A percentile compares a stretch with the other conserved stretches of the same genome.
Evolutionary conservation across 257 asterid species (phyloP).

Genomic region (Orobanche coerulescens): DNA sequence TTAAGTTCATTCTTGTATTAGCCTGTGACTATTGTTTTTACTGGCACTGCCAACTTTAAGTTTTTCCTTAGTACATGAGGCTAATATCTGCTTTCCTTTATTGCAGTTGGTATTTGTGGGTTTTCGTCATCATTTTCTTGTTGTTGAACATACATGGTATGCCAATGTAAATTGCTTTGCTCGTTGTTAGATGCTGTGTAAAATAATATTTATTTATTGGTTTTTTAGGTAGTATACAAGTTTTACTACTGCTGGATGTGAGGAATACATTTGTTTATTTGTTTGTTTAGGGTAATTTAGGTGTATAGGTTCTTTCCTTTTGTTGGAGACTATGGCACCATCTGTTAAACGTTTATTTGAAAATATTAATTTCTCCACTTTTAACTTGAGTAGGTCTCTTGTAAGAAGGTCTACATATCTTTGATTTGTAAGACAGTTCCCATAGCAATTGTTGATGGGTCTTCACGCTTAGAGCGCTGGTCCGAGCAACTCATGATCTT

Average conservation of each 20-base stretch:
- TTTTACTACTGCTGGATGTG: not conserved
- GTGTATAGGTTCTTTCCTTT: not conserved
- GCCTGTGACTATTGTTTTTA: not conserved
- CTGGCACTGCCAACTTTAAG: not conserved
- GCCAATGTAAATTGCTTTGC: slow-evolving; percentile 21
- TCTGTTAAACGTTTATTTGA: not conserved
- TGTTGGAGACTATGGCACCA: not conserved
- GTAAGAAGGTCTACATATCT: no score
- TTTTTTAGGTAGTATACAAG: not conserved
- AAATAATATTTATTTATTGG: not conserved
- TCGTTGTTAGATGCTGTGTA: not conserved
- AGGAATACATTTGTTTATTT: not conserved
- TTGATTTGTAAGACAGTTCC: no score
- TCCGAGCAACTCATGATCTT: no score
- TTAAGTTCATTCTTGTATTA: slow-evolving; percentile 5
- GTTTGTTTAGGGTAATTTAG: not conserved
- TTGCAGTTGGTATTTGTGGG: slow-evolving; percentile 98
- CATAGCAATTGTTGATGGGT: no score
- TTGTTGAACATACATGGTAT: slow-evolving; percentile 75
- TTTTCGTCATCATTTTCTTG: slow-evolving; percentile 78
- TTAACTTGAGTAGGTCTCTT: no score
- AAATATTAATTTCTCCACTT: not conserved
- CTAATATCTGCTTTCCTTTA: slow-evolving; percentile 19
- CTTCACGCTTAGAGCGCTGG: no score
- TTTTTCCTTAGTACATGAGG: not conserved